These are phyloP conservation scores for Cercospora janseana DNA, from an alignment of 2,329 filamentous ascomycete genomes.

Conservation along the genomic window DNA sequence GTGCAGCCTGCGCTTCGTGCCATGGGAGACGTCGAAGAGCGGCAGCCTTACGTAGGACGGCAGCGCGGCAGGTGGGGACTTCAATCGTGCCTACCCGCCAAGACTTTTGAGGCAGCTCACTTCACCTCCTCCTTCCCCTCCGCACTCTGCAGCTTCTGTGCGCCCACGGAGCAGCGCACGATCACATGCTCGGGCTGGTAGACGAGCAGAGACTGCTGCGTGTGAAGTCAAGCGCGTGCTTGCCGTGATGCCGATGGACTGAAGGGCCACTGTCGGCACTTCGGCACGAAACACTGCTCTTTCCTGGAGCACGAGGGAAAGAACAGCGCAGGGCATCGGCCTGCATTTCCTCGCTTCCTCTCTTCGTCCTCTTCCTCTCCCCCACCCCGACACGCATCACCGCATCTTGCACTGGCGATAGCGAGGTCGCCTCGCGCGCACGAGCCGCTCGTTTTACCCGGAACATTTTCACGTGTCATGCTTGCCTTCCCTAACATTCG, in stretches of 20 bases:
- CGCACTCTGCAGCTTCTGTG: too few relatives aligned
- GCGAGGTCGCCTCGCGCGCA: constrained; percentile 1
- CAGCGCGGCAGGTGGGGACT: constrained; percentile 2
- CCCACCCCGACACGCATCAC: neutral
- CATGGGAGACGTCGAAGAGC: neutral
- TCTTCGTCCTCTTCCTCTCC: neutral
- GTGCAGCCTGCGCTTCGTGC: neutral
- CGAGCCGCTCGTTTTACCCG: constrained; percentile 12
- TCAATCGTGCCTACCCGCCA: neutral
- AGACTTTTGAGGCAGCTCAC: neutral
- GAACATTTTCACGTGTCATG: constrained; percentile 14
- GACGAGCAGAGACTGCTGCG: too few relatives aligned
- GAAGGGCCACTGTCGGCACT: neutral
- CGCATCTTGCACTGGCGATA: too few relatives aligned
- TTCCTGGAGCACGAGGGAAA: constrained; percentile 11
- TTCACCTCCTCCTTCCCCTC: too few relatives aligned
- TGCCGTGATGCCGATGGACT: neutral
- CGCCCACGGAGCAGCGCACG: too few relatives aligned
- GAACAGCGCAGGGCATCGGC: constrained; percentile 10
- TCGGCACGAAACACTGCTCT: constrained; percentile 10
- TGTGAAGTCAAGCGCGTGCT: neutral
- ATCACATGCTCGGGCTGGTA: too few relatives aligned
- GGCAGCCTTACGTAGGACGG: constrained; percentile 6
- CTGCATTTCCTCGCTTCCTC: neutral
- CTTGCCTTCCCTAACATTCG: constrained; percentile 7